These are phyloP conservation scores for Spinellus fusiger DNA, from an alignment of 192 early-diverging fungal species.

Conservation along the genomic window DNA sequence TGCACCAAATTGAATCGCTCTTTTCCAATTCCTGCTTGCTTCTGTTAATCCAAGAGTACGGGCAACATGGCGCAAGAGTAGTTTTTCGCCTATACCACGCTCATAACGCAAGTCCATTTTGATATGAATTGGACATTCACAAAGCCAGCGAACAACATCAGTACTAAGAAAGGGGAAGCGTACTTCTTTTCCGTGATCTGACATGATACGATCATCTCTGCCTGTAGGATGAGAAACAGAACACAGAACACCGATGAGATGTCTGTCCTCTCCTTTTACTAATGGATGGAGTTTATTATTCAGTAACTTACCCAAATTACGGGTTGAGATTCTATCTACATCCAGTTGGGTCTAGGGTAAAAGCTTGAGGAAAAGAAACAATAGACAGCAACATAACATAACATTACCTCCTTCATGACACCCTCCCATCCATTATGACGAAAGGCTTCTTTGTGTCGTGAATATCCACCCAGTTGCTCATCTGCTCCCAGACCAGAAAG, in stretches of 20 bases:
- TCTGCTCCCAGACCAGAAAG: conserved; percentile 90
- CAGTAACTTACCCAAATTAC: conserved; percentile 63
- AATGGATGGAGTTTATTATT: no score
- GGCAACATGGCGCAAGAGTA: conserved; percentile 75
- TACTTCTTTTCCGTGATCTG: conserved; percentile 79
- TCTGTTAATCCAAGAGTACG: conserved; percentile 56
- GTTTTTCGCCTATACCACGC: conserved; percentile 85
- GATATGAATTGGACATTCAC: conserved; percentile 61
- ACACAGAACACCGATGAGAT: neutral
- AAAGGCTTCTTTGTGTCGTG: conserved; percentile 75
- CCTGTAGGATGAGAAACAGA: conserved; percentile 35
- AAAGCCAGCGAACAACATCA: conserved; percentile 60
- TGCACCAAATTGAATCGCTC: conserved; percentile 97
- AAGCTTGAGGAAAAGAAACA: neutral
- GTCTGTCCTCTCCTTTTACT: neutral
- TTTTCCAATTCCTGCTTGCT: conserved; percentile 71
- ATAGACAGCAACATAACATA: neutral
- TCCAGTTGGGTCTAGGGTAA: conserved; percentile 66
- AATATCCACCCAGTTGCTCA: conserved; percentile 91
- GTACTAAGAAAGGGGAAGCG: conserved; percentile 84
- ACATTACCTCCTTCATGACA: conserved; percentile 54
- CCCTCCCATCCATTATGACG: conserved; percentile 54
- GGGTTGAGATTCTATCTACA: conserved; percentile 73
- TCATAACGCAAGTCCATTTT: conserved; percentile 80
- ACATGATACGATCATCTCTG: conserved; percentile 89